Evolutionary conservation across 352 stramenopile genomes (phyloP), one percentile per base, ranked within the genome.

Genomic region (Elongisporangium prolatum): DNA sequence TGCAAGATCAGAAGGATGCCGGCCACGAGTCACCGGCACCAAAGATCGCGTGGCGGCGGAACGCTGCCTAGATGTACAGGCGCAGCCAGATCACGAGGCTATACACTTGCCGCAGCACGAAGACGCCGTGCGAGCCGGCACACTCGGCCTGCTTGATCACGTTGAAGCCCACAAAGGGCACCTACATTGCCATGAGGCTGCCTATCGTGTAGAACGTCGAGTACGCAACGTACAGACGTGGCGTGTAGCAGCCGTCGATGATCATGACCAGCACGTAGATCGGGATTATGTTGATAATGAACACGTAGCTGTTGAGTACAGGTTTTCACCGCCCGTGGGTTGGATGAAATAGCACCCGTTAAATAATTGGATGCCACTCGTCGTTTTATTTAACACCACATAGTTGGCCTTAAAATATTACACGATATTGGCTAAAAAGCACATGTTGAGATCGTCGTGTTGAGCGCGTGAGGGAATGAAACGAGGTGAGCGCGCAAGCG

Each of bases 271-370:
- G 70, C 38, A 97, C 94, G 80, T 99, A 97, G 55, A 98, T 95
- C 37, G 94, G 96, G 59, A 99, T 95, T 65, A 99, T 91, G 80
- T 99, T 99, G 72, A 99, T 93, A 58, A 99, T 98, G 77, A 99
- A 99, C 17, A 99, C 91, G 77, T 98, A 99, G 37, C 96, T n/a
- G n/a, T n/a, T n/a, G n/a, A n/a, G n/a, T n/a, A n/a, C n/a, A n/a
- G n/a, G n/a, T n/a, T n/a, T n/a, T n/a, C n/a, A n/a, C n/a, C n/a
- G n/a, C n/a, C n/a, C n/a, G n/a, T n/a, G n/a, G n/a, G n/a, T n/a
- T n/a, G n/a, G n/a, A n/a, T n/a, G n/a, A n/a, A n/a, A n/a, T n/a
- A n/a, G n/a, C n/a, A n/a, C n/a, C n/a, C n/a, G n/a, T n/a, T n/a
- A n/a, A n/a, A n/a, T n/a, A n/a, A n/a, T n/a, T n/a, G n/a, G n/a